These are phyloP conservation scores for Penicillium polonicum DNA, from an alignment of 2,329 filamentous ascomycete species.

Conservation along the genomic window DNA sequence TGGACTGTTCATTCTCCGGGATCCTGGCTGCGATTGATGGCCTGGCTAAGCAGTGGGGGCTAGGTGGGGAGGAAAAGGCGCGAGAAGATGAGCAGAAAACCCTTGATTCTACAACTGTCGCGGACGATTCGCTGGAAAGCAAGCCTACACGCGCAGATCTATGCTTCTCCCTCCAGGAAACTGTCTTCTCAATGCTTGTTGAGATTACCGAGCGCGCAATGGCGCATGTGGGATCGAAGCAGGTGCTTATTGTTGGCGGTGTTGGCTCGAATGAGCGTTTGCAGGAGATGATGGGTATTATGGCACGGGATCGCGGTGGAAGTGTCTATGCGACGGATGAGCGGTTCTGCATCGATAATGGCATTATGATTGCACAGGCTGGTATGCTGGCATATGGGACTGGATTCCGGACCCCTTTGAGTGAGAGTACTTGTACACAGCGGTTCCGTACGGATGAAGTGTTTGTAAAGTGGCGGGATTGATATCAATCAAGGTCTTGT, in stretches of 20 bases:
- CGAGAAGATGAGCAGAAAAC: constrained; percentile 48
- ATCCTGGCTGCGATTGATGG: constrained; percentile 82
- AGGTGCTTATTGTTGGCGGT: constrained; percentile 93
- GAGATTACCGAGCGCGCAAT: constrained; percentile 98
- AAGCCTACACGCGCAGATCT: constrained; percentile 73
- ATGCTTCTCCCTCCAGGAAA: constrained; percentile 94
- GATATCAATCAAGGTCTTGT: constrained; percentile 12
- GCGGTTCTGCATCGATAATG: constrained; percentile 97
- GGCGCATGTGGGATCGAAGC: constrained; percentile 88
- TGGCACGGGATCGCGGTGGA: constrained; percentile 85
- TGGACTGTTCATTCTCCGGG: constrained; percentile 96
- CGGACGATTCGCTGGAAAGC: constrained; percentile 35
- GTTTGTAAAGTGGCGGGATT: constrained; percentile 72
- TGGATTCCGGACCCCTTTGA: constrained; percentile 72
- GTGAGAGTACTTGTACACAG: constrained; percentile 82
- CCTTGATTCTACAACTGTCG: constrained; percentile 23
- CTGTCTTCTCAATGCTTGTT: constrained; percentile 93
- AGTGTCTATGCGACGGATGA: constrained; percentile 95
- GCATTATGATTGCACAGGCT: constrained; percentile 99
- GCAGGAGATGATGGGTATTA: constrained; percentile 97
- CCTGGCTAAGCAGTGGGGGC: constrained; percentile 59
- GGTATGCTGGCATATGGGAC: constrained; percentile 81
- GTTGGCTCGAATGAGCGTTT: constrained; percentile 93
- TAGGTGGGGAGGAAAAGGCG: constrained; percentile 44
- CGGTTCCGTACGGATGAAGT: constrained; percentile 81